Evolutionary conservation across 2,329 filamentous ascomycete species (phyloP).

Genomic region (Venturia carpophila): DNA sequence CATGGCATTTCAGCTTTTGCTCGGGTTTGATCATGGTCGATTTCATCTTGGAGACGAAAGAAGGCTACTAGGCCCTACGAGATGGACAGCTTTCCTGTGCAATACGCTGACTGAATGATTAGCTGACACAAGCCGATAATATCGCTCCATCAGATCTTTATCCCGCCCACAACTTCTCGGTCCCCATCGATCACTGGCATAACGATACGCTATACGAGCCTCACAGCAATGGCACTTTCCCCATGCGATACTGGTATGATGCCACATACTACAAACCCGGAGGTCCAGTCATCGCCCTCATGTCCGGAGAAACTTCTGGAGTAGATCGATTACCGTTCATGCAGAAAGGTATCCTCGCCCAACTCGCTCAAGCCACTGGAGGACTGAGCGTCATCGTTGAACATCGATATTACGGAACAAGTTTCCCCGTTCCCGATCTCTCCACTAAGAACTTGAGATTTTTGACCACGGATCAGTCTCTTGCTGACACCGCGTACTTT

Average conservation of each 20-base stretch:
- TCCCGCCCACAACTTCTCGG: constrained; percentile 38
- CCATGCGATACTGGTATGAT: constrained; percentile 78
- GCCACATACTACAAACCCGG: constrained; percentile 65
- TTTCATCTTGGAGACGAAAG: no score
- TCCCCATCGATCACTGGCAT: constrained; percentile 73
- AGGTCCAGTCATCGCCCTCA: constrained; percentile 72
- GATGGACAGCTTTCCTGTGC: neutral
- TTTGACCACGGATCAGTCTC: constrained; percentile 71
- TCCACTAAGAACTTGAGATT: constrained; percentile 67
- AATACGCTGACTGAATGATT: neutral
- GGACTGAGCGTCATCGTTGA: constrained; percentile 76
- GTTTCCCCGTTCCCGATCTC: constrained; percentile 60
- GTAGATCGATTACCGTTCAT: constrained; percentile 59
- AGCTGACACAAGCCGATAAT: neutral
- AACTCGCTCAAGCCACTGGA: constrained; percentile 61
- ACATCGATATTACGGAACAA: constrained; percentile 79
- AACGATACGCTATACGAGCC: constrained; percentile 72
- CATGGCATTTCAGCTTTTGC: no score
- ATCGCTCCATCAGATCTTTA: neutral
- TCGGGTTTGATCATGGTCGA: no score
- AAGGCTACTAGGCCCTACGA: no score
- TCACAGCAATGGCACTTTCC: constrained; percentile 60
- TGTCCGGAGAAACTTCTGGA: constrained; percentile 62
- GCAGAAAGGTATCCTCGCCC: constrained; percentile 67
- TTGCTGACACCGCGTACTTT: constrained; percentile 78